Percentiles rank a stretch among this genome's conserved stretches.
These are phyloP conservation scores for Capronia coronata DNA, from an alignment of 2,329 filamentous ascomycete species.

Conservation along the genomic window DNA sequence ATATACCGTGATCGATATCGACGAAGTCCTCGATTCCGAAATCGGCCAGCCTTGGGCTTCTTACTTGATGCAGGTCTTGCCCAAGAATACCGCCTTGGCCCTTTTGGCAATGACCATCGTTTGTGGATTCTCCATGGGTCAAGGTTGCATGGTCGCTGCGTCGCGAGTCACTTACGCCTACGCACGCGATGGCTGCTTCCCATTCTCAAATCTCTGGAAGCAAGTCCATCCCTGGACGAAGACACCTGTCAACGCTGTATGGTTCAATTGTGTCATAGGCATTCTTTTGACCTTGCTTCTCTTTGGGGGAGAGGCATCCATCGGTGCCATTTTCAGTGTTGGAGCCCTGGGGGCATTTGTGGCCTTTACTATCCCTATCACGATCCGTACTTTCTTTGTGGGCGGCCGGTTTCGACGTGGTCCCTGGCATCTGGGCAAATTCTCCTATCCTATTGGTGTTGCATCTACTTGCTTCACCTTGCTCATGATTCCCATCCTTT, in stretches of 20 bases:
- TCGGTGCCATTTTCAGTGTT: constrained; percentile 64
- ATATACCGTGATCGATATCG: constrained; percentile 63
- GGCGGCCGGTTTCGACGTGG: constrained; percentile 58
- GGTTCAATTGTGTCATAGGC: constrained; percentile 58
- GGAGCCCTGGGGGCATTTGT: constrained; percentile 63
- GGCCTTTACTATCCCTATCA: constrained; percentile 41
- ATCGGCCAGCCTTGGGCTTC: constrained; percentile 65
- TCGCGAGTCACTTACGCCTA: constrained; percentile 67
- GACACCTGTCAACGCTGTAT: constrained; percentile 65
- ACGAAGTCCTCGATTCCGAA: constrained; percentile 52
- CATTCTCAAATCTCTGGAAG: constrained; percentile 53
- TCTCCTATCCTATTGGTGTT: constrained; percentile 52
- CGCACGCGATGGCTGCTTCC: constrained; percentile 65
- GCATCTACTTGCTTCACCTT: constrained; percentile 54
- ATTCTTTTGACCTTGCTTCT: constrained; percentile 57
- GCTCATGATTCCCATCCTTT: constrained; percentile 63
- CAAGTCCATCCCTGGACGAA: constrained; percentile 54
- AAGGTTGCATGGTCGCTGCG: constrained; percentile 62
- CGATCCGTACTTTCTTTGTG: constrained; percentile 45
- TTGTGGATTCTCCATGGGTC: constrained; percentile 65
- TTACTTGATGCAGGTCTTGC: constrained; percentile 60
- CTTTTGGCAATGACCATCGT: constrained; percentile 62
- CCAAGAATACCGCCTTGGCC: constrained; percentile 54
- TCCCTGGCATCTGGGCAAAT: constrained; percentile 61
- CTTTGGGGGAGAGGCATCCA: constrained; percentile 56